Base-by-base conservation (phyloP, 345 rosid genomes). In the Melastoma malabathricum region DNA sequence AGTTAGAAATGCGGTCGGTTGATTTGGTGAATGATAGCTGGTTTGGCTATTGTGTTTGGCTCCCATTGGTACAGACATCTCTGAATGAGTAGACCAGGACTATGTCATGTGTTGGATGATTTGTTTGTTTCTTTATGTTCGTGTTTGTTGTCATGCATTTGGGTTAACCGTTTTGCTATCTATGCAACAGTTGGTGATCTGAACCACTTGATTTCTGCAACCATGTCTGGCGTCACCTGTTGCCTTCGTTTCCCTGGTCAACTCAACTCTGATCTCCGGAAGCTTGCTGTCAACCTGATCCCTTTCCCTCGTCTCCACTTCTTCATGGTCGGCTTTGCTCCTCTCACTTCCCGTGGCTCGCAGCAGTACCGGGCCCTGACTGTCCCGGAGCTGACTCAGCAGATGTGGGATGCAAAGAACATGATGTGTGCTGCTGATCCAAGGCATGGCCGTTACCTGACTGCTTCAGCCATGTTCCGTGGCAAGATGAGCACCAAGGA, bases 401-500 rank as follows among this genome's bases (percentile, higher is more conserved):
- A 82, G 56, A 82, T 82, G 89, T 82, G 89, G 89, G 89, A 82
- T 51, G 27, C 89, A 9, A 81, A 81, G 75, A 81, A 81, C 64
- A 81, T 81, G 85, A 81, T 81, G 89, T 81, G 89, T 23, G 89
- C 89, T 5, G 89, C 89, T 48, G 85, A 82, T 61, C 89, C 89
- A 0, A 61, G 89, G 16, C 89, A 82, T 5, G 89, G 83, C 17
- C 73, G 89, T 0, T 81, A 81, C 61, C 68, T 81, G 43, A 81
- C 88, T 1, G 88, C 88, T 3, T 81, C 88, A 10, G 84, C 88
- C 18, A 78, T 81, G 84, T 81, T 78, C 72, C 78, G 88, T 14
- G 84, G 88, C 4, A 81, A 81, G 57, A 81, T 81, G 88, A 81
- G 88, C 78, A 81, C 88, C 22, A 81, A 81, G 71, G 88, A 81